A percentile compares a stretch with the other conserved stretches of the same genome.
Conservation (phyloP, 352 stramenopile species). For the Globisporangium emineosum region DNA sequence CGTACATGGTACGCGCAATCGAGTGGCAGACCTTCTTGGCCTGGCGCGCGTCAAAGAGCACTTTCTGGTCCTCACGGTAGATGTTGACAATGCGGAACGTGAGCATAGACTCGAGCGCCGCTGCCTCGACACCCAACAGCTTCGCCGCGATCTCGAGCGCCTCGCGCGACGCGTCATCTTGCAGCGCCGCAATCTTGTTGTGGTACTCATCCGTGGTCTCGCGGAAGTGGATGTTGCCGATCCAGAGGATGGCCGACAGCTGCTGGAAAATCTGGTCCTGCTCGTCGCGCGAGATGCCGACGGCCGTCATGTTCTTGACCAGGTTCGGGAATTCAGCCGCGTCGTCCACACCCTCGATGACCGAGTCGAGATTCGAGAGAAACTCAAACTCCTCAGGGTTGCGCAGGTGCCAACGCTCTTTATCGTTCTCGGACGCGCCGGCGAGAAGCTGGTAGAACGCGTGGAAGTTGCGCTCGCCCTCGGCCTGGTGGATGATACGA, state of each 20-base stretch:
- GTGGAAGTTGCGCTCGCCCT: constrained; percentile 92
- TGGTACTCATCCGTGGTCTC: constrained; percentile 69
- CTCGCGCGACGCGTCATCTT: constrained; percentile 44
- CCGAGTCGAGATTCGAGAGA: constrained; percentile 57
- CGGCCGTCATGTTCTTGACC: constrained; percentile 57
- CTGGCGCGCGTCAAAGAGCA: constrained; percentile 70
- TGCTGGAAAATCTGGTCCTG: constrained; percentile 74
- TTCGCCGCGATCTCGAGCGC: constrained; percentile 53
- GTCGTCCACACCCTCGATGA: constrained; percentile 79
- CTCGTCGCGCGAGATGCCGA: constrained; percentile 73
- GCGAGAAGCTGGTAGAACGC: constrained; percentile 92
- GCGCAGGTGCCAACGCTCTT: constrained; percentile 51
- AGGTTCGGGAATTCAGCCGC: constrained; percentile 58
- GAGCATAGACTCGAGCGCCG: constrained; percentile 66
- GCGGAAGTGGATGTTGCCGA: constrained; percentile 82
- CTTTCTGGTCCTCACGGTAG: constrained; percentile 72
- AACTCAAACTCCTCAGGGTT: constrained; percentile 60
- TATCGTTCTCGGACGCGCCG: constrained; percentile 50
- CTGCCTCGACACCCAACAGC: constrained; percentile 61
- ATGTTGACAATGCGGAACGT: constrained; percentile 82
- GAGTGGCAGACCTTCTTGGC: constrained; percentile 83
- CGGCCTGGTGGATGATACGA: constrained; percentile 82
- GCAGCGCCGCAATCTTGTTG: constrained; percentile 70
- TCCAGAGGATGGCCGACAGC: constrained; percentile 78
- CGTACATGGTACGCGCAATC: constrained; percentile 85